These are phyloP conservation scores for Trichaptum fuscoviolaceum DNA, from an alignment of 768 basidiomycete genomes.

Conservation along the genomic window DNA sequence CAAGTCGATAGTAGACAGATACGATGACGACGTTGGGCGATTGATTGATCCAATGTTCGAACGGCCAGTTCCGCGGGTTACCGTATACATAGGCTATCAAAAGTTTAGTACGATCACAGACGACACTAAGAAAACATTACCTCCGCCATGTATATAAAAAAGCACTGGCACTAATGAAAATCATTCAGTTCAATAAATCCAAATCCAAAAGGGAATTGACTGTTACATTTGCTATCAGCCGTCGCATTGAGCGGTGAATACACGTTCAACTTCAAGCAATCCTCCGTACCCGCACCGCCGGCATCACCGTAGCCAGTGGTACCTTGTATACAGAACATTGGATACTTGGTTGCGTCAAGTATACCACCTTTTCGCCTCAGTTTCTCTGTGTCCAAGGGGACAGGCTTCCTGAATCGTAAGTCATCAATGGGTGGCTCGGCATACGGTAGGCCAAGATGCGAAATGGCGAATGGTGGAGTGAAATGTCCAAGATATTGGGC, in stretches of 20 bases:
- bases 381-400: slow-evolving; percentile 30
- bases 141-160: slow-evolving; percentile 38
- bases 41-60: slow-evolving; percentile 60
- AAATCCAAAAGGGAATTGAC: background rate
- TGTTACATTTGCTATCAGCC: slow-evolving; percentile 38
- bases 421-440: slow-evolving; percentile 31
- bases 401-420: slow-evolving; percentile 37
- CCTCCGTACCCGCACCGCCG: slow-evolving; percentile 62
- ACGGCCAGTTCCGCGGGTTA: slow-evolving; percentile 63
- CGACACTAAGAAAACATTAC: slow-evolving; percentile 12
- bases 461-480: slow-evolving; percentile 46
- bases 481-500: slow-evolving; percentile 51
- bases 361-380: slow-evolving; percentile 12
- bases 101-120: background rate
- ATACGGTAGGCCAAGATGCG: slow-evolving; percentile 42
- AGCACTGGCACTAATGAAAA: slow-evolving; percentile 29
- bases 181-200: background rate
- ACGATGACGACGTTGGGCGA: slow-evolving; percentile 58
- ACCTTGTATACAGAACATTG: slow-evolving; percentile 57
- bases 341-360: slow-evolving; percentile 49
- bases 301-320: slow-evolving; percentile 47
- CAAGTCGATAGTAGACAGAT: slow-evolving; percentile 61
- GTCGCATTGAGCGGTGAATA: slow-evolving; percentile 49
- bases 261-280: slow-evolving; percentile 61
- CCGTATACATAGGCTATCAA: slow-evolving; percentile 50